These are phyloP conservation scores for Capsicum baccatum DNA, from an alignment of 257 asterid species.

Conservation along the genomic window DNA sequence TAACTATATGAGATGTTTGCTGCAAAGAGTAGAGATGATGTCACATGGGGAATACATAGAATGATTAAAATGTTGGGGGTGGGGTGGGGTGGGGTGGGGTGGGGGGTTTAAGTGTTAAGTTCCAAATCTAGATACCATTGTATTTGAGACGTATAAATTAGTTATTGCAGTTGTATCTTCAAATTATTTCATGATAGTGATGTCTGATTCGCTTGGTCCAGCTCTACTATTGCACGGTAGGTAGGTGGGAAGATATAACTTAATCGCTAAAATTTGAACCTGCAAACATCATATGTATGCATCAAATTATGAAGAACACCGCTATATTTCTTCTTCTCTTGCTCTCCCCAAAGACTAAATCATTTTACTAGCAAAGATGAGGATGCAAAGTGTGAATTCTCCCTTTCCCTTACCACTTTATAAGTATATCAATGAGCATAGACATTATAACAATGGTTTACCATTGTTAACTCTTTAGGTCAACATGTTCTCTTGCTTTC, in stretches of 20 bases:
- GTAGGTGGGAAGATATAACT: not conserved
- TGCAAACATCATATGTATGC: not conserved
- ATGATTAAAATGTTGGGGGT: not conserved
- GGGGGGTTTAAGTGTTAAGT: not conserved
- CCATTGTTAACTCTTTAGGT: not conserved
- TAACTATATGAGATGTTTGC: not conserved
- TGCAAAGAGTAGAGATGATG: not conserved
- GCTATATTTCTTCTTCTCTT: not conserved
- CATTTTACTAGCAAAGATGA: not conserved
- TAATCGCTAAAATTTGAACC: not conserved
- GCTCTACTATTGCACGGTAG: not conserved
- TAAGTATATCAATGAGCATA: not conserved
- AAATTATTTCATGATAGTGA: not conserved
- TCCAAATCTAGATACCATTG: not conserved
- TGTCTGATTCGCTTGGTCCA: not conserved
- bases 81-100: no score
- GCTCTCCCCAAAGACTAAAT: not conserved
- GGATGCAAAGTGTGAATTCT: not conserved
- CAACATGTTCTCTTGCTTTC: not conserved
- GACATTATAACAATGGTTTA: constrained; percentile 5
- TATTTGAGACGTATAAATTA: not conserved
- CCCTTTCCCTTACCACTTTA: not conserved
- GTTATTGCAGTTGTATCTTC: not conserved
- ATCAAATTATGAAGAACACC: not conserved
- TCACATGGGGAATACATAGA: constrained; percentile 1